Evolutionary conservation across 1,284 basidiomycete genomes (phyloP), one percentile per base, ranked within the genome.

Genomic region (Cryptococcus jaspeensis): DNA sequence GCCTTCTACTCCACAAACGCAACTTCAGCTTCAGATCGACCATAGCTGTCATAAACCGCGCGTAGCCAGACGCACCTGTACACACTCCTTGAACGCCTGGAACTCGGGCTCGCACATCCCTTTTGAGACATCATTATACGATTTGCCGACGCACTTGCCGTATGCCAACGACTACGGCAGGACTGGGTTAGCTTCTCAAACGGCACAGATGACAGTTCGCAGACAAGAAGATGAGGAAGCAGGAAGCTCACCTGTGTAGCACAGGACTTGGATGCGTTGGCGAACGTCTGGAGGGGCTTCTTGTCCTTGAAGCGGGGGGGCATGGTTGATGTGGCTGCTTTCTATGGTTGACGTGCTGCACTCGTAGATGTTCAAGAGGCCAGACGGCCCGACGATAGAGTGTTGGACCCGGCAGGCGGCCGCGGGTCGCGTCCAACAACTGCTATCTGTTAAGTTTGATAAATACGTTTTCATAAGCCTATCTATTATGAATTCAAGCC

Each of bases 41-140:
- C 12, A 28, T 18, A 20, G 36, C 51, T n/a, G 4, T 45, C 7
- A 16, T 12, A 18, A 5, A 20, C 25, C 44, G 23, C 18, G 20
- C 13, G 5, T 11, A 7, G 16, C 5, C 5, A 15, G 5, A 67
- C 75, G 37, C 54, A 78, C 78, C 65, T 78, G 74, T 4, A 80
- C 75, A 64, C 79, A 80, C 5, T 70, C 69, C 62, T 75, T 77
- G 72, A 80, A 80, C n/a, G 74, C 74, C 42, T 60, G 52, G 51
- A 80, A 80, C 63, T 80, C 79, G 7, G 63, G 60, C 20, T 69
- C 69, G 54, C 79, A 80, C 78, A 80, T 79, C 35, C 71, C 74
- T 43, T 73, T 73, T 16, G 70, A 69, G 6, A 79, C 78, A 20
- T 80, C 79, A 40, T 73, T 65, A 58, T 80, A 80, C 20, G 65